Conservation (phyloP, 805 yeast genomes). For the Yarrowia sp. region DNA sequence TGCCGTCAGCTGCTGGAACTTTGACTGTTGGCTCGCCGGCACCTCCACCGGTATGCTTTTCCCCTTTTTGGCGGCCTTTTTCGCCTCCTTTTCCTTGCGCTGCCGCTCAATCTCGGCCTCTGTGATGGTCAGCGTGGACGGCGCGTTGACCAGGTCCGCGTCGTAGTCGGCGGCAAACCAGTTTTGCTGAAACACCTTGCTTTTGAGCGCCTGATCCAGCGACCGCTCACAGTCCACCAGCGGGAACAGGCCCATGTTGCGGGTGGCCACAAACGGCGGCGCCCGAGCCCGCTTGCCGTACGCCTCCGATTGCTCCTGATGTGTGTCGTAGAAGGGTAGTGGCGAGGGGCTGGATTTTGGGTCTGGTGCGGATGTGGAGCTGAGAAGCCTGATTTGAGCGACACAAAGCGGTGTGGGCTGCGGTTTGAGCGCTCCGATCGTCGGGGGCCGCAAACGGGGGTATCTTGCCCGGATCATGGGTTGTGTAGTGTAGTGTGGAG, state of each 20-base stretch:
- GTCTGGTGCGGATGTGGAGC: background rate
- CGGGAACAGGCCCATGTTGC: constrained; percentile 9
- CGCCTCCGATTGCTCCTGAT: constrained; percentile 16
- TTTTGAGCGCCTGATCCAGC: constrained; percentile 25
- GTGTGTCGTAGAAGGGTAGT: constrained; percentile 19
- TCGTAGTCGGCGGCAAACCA: constrained; percentile 23
- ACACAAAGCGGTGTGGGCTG: background rate
- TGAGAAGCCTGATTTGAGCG: background rate
- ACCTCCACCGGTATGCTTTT: background rate
- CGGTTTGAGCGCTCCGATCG: no score
- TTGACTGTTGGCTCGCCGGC: background rate
- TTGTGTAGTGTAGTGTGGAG: no score
- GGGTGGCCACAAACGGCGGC: constrained; percentile 12
- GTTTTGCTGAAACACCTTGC: constrained; percentile 26
- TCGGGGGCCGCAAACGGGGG: no score
- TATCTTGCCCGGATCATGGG: no score
- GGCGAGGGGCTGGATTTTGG: background rate
- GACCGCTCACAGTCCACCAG: constrained; percentile 20
- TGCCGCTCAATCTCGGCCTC: constrained; percentile 21
- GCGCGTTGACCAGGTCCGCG: constrained; percentile 15
- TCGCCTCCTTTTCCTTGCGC: background rate
- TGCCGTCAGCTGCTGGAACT: background rate
- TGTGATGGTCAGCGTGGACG: constrained; percentile 1
- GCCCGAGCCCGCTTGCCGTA: background rate
- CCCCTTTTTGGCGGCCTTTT: background rate